phyloP scores from a whole-genome alignment of 163 green algal species.

The Chlamydomonas reinhardtii region DNA sequence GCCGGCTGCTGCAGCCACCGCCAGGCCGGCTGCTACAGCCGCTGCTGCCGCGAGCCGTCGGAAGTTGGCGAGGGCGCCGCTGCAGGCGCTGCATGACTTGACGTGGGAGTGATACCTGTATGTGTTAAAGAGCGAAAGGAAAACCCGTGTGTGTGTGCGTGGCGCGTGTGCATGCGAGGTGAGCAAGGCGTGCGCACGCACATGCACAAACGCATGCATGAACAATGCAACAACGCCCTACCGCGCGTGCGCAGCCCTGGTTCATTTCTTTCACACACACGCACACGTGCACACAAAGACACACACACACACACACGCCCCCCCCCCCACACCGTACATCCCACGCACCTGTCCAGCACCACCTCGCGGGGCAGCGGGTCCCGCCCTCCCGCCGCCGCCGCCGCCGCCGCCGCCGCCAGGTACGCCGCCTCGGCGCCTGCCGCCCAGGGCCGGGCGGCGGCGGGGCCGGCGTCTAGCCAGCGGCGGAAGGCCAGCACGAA shows the following conservation, averaged over 20 bases:
- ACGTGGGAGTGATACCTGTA: slow-evolving; percentile 43
- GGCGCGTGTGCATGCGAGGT: no score
- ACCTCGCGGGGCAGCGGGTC: slow-evolving; percentile 13
- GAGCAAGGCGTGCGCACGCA: no score
- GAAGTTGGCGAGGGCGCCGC: slow-evolving; percentile 1
- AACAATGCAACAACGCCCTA: no score
- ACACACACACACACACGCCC: neutral
- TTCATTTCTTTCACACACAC: no score
- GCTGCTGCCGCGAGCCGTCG: neutral
- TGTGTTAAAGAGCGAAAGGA: no score
- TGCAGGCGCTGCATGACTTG: slow-evolving; percentile 21
- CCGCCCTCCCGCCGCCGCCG: neutral
- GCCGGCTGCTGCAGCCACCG: slow-evolving; percentile 8
- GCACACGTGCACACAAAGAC: no score
- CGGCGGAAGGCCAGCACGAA: slow-evolving; percentile 34
- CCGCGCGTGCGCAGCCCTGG: no score
- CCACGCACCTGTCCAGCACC: slow-evolving; percentile 32
- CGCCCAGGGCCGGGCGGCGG: slow-evolving; percentile 11
- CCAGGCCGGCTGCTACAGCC: neutral
- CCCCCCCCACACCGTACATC: neutral
- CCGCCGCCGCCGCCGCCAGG: neutral
- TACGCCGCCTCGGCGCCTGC: neutral
- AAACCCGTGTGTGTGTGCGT: neutral
- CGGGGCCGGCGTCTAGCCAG: slow-evolving; percentile 13
- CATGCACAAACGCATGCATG: neutral